phyloP scores from a whole-genome alignment of 305 asterid genomes.

The Fraxinus sp. region DNA sequence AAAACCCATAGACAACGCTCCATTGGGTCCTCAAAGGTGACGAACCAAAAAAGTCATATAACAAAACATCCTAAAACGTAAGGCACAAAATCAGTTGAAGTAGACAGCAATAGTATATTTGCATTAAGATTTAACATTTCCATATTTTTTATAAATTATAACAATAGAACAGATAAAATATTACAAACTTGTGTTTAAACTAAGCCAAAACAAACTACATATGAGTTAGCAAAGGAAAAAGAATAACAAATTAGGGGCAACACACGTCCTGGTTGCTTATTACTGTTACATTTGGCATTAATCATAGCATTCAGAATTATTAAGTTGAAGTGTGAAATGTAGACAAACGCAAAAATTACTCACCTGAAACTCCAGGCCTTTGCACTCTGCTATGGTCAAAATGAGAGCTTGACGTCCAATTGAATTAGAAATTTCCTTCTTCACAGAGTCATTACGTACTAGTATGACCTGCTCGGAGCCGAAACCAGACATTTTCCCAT shows the following conservation, averaged over 20 bases:
- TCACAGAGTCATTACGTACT: constrained; percentile 52
- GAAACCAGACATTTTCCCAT: constrained; percentile 52
- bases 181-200: not conserved
- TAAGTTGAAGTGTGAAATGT: not conserved
- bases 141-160: not conserved
- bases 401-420: constrained; percentile 60
- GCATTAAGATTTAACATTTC: not conserved
- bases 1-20: constrained; percentile 67
- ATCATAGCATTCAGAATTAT: not conserved
- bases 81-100: not conserved
- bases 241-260: not conserved
- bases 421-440: constrained; percentile 39
- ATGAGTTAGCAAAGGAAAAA: not conserved
- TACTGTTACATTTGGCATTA: not conserved
- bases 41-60: constrained; percentile 68
- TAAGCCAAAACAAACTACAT: not conserved
- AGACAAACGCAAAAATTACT: not conserved
- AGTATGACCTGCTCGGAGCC: constrained; percentile 75
- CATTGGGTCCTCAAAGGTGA: constrained; percentile 63
- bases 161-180: not conserved
- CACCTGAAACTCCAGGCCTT: constrained; percentile 81
- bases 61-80: constrained; percentile 56
- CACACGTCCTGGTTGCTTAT: not conserved
- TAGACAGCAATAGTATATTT: not conserved
- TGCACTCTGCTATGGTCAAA: constrained; percentile 67